These are phyloP conservation scores for Venustampulla echinocandica DNA, from an alignment of 495 filamentous ascomycete genomes.

Conservation along the genomic window DNA sequence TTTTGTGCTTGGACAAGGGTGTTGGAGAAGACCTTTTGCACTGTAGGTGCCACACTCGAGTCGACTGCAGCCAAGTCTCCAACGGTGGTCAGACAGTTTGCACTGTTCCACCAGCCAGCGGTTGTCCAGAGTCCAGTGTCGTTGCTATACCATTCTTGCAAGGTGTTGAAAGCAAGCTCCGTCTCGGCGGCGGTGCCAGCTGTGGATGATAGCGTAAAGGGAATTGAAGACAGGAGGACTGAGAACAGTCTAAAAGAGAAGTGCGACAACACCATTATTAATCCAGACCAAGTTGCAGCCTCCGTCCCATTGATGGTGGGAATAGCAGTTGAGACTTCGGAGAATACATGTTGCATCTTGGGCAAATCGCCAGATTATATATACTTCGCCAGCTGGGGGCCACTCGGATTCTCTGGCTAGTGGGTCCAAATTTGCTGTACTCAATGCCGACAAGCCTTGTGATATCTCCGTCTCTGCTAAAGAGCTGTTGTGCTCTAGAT, in stretches of 20 bases:
- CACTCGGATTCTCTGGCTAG: not conserved
- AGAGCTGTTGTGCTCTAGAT: too few relatives aligned
- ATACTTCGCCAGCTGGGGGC: not conserved
- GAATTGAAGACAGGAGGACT: not conserved
- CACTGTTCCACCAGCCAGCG: slow-evolving; percentile 69
- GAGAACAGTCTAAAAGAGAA: not conserved
- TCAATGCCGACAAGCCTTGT: too few relatives aligned
- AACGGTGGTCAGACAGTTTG: slow-evolving; percentile 56
- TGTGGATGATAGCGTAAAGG: not conserved
- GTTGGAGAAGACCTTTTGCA: slow-evolving; percentile 26
- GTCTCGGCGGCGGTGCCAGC: not conserved
- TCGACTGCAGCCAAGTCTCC: slow-evolving; percentile 51
- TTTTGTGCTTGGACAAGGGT: slow-evolving; percentile 28
- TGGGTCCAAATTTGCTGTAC: not conserved
- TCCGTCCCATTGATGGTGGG: not conserved
- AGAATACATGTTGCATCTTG: not conserved
- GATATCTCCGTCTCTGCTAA: too few relatives aligned
- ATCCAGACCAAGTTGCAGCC: not conserved
- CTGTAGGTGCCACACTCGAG: slow-evolving; percentile 10
- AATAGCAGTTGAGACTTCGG: not conserved
- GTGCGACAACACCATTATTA: not conserved
- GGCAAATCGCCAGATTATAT: not conserved
- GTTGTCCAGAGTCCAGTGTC: slow-evolving; percentile 56
- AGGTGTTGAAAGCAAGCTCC: slow-evolving; percentile 31
- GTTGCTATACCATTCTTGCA: slow-evolving; percentile 57